Evolutionary conservation across 345 rosid species (phyloP), one percentile per base, ranked within the genome.

Genomic region (Eucalyptus regnans): DNA sequence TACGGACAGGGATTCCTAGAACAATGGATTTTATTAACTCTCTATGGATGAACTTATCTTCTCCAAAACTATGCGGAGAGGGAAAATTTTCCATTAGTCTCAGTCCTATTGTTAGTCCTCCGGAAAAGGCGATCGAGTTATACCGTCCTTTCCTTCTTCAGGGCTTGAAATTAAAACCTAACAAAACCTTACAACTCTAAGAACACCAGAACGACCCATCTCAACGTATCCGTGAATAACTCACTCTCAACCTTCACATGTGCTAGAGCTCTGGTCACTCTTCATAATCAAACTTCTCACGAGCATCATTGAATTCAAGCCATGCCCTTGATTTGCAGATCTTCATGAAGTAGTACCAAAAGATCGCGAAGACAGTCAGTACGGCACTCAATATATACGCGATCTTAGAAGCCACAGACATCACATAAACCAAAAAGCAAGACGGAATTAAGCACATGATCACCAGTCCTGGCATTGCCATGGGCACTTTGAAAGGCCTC

Each of bases 371-470:
- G 31, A 90, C 88, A 16, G 95, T 93, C 94, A 92, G 88, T 91
- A 94, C 41, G 1, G 94, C 94, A 87, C 93, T 92, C 20, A 94
- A 92, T 71, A 93, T 46, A 87, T 89, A 93, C 23, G 92, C 94
- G 52, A 81, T 89, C 91, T 87, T 92, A 1, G 93, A 89, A 18
- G 95, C 96, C 86, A 94, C 87, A 0, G 44, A 92, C 94, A 94
- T 90, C 5, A 93, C 93, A 27, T 92, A 52, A 20, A 94, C 87
- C 91, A 94, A 89, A 79, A 94, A 95, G 44, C 86, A 92, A 85
- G 93, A 91, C 13, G 96, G 96, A 23, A 95, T 80, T 92, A 95
- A 87, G 51, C 95, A 93, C 95, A 94, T 93, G 1, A 92, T 46
- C 88, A 91, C 91, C 90, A 95, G 88, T 31, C 92, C 92, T 2